Conservation (phyloP, 2,329 filamentous ascomycete genomes). For the Diaporthe sp. region DNA sequence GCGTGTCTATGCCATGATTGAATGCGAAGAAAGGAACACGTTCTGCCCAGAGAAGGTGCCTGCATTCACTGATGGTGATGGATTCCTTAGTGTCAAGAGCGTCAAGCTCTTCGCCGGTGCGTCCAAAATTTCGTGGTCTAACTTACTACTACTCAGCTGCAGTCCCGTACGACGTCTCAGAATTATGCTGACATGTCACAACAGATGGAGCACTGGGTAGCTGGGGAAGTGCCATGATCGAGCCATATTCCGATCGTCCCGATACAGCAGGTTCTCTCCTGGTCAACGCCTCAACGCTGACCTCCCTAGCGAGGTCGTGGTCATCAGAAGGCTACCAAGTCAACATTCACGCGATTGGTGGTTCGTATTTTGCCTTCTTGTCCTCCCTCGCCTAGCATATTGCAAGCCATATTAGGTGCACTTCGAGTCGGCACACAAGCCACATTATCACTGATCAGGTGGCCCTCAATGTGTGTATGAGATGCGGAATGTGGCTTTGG, state of each 20-base stretch:
- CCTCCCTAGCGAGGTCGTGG: constrained; percentile 69
- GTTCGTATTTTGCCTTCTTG: not conserved
- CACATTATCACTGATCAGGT: not conserved
- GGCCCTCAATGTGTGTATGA: not conserved
- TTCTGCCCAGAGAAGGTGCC: constrained; percentile 69
- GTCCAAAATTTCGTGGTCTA: constrained; percentile 39
- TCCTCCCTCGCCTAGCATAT: too few relatives aligned
- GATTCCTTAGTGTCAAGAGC: constrained; percentile 69
- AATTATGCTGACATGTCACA: constrained; percentile 37
- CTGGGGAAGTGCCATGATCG: constrained; percentile 80
- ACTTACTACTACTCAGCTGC: not conserved
- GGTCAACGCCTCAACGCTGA: constrained; percentile 73
- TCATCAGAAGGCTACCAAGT: constrained; percentile 74
- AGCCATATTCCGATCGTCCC: constrained; percentile 76
- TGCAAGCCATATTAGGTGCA: not conserved
- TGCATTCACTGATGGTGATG: constrained; percentile 59
- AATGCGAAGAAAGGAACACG: constrained; percentile 74
- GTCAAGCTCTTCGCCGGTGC: constrained; percentile 79
- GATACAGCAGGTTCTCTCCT: constrained; percentile 75
- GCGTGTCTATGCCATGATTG: constrained; percentile 77
- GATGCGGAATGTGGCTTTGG: too few relatives aligned
- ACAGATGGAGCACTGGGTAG: constrained; percentile 78
- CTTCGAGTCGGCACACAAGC: not conserved
- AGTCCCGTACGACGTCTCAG: constrained; percentile 4
- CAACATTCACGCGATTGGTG: constrained; percentile 79